These are phyloP conservation scores for Juncus effusus DNA, from an alignment of 176 grass and related monocot species.

Conservation along the genomic window DNA sequence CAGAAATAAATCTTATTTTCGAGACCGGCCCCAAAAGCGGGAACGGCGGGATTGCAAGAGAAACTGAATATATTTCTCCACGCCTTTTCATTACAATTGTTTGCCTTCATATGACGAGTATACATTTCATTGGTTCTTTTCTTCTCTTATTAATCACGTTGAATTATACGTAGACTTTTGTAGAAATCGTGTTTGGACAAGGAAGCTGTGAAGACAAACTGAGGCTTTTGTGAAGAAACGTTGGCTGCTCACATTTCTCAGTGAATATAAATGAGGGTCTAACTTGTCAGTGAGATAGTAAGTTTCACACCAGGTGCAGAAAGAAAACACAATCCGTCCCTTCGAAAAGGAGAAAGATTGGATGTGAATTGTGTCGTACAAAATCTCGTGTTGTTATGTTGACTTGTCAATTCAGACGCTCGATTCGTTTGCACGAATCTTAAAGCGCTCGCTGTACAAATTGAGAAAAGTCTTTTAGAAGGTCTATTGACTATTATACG, in stretches of 20 bases:
- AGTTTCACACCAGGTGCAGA: not conserved
- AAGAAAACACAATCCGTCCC: not conserved
- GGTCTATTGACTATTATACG: not conserved
- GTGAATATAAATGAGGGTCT: too few species aligned
- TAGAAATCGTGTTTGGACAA: not conserved
- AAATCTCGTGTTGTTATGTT: not conserved
- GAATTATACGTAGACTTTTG: not conserved
- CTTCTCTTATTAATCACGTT: not conserved
- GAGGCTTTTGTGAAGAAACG: not conserved
- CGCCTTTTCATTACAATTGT: not conserved
- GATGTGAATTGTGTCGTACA: not conserved
- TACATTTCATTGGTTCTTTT: not conserved
- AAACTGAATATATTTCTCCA: conserved; percentile 2
- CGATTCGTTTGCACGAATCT: not conserved
- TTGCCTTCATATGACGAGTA: not conserved
- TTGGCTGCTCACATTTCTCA: not conserved
- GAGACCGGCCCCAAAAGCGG: conserved; percentile 13
- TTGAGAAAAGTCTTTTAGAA: not conserved
- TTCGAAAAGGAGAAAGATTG: not conserved
- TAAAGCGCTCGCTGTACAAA: not conserved
- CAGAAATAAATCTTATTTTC: not conserved
- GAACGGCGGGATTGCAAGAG: conserved; percentile 23
- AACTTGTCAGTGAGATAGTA: not conserved
- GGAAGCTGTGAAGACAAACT: not conserved
- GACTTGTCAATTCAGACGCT: not conserved